Base-by-base conservation (phyloP, 2,329 filamentous ascomycete genomes). In the Lachnellula willkommii region DNA sequence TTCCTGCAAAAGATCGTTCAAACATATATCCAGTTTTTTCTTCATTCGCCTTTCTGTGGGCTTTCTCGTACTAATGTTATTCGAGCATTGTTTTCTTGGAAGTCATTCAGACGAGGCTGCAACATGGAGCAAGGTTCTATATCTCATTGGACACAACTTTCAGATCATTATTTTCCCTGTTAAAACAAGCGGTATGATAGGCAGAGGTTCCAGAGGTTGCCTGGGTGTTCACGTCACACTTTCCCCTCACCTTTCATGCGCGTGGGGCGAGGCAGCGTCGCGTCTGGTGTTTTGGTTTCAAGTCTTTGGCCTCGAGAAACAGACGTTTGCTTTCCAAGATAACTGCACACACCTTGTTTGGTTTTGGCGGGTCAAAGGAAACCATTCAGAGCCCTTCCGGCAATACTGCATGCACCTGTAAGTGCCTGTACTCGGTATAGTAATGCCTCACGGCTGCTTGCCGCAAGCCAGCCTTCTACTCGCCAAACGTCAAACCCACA, bases 221-320 rank as follows among this genome's bases (percentile, higher is more conserved):
- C 42, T 17, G 48, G 52, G 36, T 53, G 50, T 47, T 42, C 24
- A 39, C 53, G 48, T 47, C 50, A 54, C 49, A 53, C 37, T 28
- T 53, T 47, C 37, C 57, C 54, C 55, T 50, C 47, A 28, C 39
- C 52, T 32, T 56, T 58, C 36, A 56, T 59, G 52, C 51, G 42
- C 45, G 60, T 60, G 60, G 60, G 55, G 52, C 28, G 53, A 54
- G 55, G 53, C 52, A 59, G 54, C 50, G 37, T 55, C 53, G 51
- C 53, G 42, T 45, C 48, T 42, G 37, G 12, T 47, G 43, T 17
- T 52, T 9, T 52, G 46, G 60, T 61, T 63, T 63, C 60, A 60
- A 28, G 32, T 49, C 39, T 28, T 39, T 50, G 57, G 57, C 54
- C 55, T 58, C 48, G 47, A 50, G 47, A 26, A 51, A 37, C 37